Evolutionary conservation across 345 rosid genomes (phyloP).

Genomic region (Populus deltoides): DNA sequence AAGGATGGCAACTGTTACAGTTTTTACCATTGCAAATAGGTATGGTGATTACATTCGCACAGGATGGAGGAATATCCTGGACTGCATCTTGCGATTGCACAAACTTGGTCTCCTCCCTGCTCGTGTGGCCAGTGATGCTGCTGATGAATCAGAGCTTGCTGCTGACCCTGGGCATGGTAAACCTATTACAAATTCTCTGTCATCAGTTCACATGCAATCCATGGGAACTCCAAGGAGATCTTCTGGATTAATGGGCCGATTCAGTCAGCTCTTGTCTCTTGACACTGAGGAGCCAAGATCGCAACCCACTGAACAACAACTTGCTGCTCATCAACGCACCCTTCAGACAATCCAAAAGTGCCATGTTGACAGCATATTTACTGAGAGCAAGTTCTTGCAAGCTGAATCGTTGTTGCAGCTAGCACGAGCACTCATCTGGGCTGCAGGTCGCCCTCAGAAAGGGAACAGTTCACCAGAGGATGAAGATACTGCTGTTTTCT

Average conservation of each 20-base stretch:
- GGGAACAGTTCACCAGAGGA: slow-evolving; percentile 91
- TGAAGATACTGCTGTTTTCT: slow-evolving; percentile 99
- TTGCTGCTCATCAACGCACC: slow-evolving; percentile 97
- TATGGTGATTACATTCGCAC: slow-evolving; percentile 92
- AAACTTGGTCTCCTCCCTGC: slow-evolving; percentile 98
- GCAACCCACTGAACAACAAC: slow-evolving; percentile 96
- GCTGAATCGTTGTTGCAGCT: slow-evolving; percentile 90
- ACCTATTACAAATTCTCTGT: slow-evolving; percentile 68
- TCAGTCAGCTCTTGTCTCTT: slow-evolving; percentile 97
- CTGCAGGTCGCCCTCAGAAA: slow-evolving; percentile 94
- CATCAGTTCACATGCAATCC: slow-evolving; percentile 71
- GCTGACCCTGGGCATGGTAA: slow-evolving; percentile 82
- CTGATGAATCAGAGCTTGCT: slow-evolving; percentile 88
- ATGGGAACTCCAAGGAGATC: slow-evolving; percentile 95
- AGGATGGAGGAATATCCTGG: slow-evolving; percentile 98
- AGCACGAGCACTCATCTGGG: slow-evolving; percentile 94
- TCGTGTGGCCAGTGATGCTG: slow-evolving; percentile 94
- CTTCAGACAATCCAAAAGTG: slow-evolving; percentile 94
- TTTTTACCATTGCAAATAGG: slow-evolving; percentile 93
- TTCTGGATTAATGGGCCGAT: slow-evolving; percentile 97
- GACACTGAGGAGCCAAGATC: slow-evolving; percentile 98
- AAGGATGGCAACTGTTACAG: slow-evolving; percentile 92
- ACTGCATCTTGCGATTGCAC: slow-evolving; percentile 91
- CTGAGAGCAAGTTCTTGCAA: slow-evolving; percentile 96
- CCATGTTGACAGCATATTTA: slow-evolving; percentile 94